These are phyloP conservation scores for Lactarius quietus DNA, from an alignment of 768 basidiomycete species.

Conservation along the genomic window DNA sequence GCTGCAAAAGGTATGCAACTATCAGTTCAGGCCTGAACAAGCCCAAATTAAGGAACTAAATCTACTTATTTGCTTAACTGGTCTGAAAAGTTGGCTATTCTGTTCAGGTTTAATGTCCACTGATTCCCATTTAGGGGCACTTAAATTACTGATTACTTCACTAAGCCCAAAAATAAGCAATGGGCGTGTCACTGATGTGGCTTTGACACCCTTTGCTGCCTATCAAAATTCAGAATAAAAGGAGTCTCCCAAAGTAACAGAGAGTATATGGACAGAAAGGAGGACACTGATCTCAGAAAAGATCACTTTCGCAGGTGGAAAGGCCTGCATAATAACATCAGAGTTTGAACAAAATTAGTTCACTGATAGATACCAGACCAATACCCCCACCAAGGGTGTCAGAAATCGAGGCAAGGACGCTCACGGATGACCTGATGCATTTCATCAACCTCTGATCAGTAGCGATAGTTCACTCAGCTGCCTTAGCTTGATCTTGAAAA, in stretches of 20 bases:
- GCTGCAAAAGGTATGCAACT: no score
- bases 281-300: slow-evolving; percentile 3
- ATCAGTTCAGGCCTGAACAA: no score
- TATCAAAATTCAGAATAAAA: not conserved
- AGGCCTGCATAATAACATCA: not conserved
- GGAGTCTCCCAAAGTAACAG: no score
- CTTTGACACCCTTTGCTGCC: not conserved
- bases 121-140: no score
- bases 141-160: no score
- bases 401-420: not conserved
- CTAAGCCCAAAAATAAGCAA: no score
- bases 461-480: not conserved
- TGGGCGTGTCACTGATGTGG: no score
- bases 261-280: not conserved
- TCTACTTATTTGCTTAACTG: no score
- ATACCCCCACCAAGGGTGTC: not conserved
- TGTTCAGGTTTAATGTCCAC: no score
- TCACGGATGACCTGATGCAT: not conserved
- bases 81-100: no score
- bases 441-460: not conserved
- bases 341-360: not conserved
- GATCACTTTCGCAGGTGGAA: slow-evolving; percentile 6
- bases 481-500: not conserved
- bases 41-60: no score
- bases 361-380: not conserved